Conservation (phyloP, 2,329 filamentous ascomycete genomes). For the Didymosphaeria variabile region DNA sequence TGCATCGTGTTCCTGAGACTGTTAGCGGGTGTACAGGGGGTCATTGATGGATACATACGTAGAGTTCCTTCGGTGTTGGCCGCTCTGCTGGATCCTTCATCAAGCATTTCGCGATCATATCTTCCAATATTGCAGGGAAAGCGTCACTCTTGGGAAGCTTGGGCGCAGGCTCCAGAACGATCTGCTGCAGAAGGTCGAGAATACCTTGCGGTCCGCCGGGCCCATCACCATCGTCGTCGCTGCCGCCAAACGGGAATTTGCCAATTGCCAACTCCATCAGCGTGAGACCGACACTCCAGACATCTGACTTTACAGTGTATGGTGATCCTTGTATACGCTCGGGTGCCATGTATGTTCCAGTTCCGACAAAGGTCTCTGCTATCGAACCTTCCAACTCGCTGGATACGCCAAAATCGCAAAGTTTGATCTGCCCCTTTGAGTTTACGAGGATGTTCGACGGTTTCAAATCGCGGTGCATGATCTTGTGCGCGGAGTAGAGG, state of each 20-base stretch:
- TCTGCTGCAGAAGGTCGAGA: conserved; percentile 93
- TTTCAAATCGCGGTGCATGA: conserved; percentile 99
- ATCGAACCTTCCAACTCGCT: conserved; percentile 98
- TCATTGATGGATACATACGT: conserved; percentile 66
- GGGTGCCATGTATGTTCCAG: conserved; percentile 98
- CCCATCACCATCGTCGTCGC: conserved; percentile 74
- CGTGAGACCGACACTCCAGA: conserved; percentile 95
- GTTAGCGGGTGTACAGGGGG: not conserved
- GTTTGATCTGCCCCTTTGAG: conserved; percentile 91
- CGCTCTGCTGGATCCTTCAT: conserved; percentile 88
- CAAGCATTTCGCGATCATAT: conserved; percentile 96
- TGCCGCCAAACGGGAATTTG: conserved; percentile 93
- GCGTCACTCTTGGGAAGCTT: conserved; percentile 96
- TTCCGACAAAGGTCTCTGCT: conserved; percentile 97
- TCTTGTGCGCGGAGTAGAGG: conserved; percentile 92
- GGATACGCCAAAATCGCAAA: conserved; percentile 99
- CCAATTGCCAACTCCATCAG: conserved; percentile 98
- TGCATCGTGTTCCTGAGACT: conserved; percentile 80
- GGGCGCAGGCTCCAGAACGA: conserved; percentile 94
- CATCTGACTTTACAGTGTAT: conserved; percentile 97
- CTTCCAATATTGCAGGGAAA: conserved; percentile 92
- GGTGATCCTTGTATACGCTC: conserved; percentile 96
- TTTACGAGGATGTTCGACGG: conserved; percentile 98
- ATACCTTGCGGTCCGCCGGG: conserved; percentile 86
- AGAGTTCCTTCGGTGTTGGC: conserved; percentile 92